Conservation (phyloP, 768 basidiomycete genomes). For the Suillus lakei region DNA sequence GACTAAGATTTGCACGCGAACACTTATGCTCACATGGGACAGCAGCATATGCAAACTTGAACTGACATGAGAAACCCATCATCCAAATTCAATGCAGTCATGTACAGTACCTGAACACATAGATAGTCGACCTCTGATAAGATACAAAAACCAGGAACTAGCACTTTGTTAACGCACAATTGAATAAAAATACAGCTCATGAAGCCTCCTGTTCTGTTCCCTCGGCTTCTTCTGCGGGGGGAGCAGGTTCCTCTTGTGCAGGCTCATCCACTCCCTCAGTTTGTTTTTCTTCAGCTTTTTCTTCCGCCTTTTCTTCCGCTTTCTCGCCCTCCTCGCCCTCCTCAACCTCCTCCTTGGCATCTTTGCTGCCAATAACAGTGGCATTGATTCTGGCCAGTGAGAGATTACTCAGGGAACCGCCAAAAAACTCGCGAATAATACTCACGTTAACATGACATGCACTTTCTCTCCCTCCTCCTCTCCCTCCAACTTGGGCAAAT, state of each 20-base stretch:
- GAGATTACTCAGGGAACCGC: neutral
- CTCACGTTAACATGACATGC: constrained; percentile 75
- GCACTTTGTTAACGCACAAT: neutral
- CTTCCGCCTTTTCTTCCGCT: constrained; percentile 31
- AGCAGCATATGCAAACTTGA: neutral
- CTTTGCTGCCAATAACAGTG: constrained; percentile 74
- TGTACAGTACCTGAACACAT: neutral
- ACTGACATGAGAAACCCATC: neutral
- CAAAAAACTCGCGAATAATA: constrained; percentile 21
- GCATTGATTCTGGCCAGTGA: constrained; percentile 67
- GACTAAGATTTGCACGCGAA: neutral
- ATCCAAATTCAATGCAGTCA: neutral
- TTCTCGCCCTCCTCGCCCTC: constrained; percentile 40
- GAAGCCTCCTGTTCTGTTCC: constrained; percentile 12
- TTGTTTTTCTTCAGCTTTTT: constrained; percentile 29
- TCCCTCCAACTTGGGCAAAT: constrained; percentile 55
- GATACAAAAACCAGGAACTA: neutral
- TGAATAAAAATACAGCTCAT: constrained; percentile 9
- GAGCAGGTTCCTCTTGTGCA: constrained; percentile 21
- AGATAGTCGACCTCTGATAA: constrained; percentile 1
- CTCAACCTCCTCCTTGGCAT: constrained; percentile 43
- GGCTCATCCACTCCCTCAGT: constrained; percentile 25
- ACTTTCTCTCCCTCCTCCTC: constrained; percentile 65
- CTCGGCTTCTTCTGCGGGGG: constrained; percentile 19
- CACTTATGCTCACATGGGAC: constrained; percentile 1